Evolutionary conservation across 106 monocot species (phyloP).

Genomic region (Alisma plantagoaquatica): DNA sequence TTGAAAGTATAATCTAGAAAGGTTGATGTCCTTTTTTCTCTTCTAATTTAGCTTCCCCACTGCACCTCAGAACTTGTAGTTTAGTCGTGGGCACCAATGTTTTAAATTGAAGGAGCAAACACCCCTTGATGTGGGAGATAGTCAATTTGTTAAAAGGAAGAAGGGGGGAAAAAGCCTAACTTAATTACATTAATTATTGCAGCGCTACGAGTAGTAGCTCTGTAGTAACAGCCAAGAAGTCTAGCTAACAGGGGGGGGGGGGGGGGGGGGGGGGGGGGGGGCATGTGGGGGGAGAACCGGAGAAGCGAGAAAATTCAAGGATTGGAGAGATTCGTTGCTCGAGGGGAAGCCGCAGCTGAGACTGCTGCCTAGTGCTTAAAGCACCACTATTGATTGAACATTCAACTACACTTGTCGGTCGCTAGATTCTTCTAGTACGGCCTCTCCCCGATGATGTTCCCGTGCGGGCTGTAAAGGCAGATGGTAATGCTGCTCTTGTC

Average conservation of each 20-base stretch:
- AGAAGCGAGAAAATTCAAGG: neutral
- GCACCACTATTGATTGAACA: neutral
- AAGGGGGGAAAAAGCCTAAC: too few relatives aligned
- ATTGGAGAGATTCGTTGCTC: neutral
- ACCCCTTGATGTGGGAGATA: too few relatives aligned
- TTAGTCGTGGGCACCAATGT: too few relatives aligned
- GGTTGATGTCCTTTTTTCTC: too few relatives aligned
- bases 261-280: constrained; percentile 8
- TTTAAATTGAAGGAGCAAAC: too few relatives aligned
- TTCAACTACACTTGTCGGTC: neutral
- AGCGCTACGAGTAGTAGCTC: too few relatives aligned
- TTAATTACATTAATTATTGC: too few relatives aligned
- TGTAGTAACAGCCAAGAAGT: too few relatives aligned
- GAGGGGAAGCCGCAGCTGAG: neutral
- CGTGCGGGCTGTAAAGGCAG: constrained; percentile 34
- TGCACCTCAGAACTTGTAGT: too few relatives aligned
- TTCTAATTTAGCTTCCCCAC: too few relatives aligned
- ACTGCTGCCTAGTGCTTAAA: neutral
- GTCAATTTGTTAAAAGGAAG: too few relatives aligned
- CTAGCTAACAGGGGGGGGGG: constrained; percentile 28
- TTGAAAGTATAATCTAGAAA: too few relatives aligned
- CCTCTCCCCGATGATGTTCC: constrained; percentile 24
- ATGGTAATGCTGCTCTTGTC: constrained; percentile 12
- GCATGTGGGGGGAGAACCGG: neutral
- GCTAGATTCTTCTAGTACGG: constrained; percentile 27